Conservation (phyloP, 2,329 filamentous ascomycete species). For the Aspergillus cejpii region DNA sequence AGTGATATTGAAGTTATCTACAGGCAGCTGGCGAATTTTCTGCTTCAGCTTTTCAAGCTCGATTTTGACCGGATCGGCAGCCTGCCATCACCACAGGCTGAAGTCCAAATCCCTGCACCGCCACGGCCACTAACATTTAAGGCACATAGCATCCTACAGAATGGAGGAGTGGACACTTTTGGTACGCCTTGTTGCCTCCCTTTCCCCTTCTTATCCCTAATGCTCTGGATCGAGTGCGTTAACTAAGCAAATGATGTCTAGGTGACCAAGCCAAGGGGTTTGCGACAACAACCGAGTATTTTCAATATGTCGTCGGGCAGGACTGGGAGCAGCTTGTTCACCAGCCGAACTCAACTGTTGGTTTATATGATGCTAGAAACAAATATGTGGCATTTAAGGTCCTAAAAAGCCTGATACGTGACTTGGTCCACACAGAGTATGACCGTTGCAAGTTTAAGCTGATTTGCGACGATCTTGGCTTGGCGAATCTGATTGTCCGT, state of each 20-base stretch:
- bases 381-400: conserved; percentile 28
- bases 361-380: conserved; percentile 21
- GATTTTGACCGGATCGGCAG: conserved; percentile 29
- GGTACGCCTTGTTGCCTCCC: conserved; percentile 15
- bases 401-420: conserved; percentile 22
- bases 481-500: conserved; percentile 36
- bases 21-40: conserved; percentile 23
- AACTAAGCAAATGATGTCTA: conserved; percentile 15
- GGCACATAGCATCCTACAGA: conserved; percentile 26
- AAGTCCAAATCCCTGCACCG: conserved; percentile 9
- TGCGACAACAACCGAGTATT: conserved; percentile 29
- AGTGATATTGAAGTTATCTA: conserved; percentile 24
- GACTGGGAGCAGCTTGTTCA: conserved; percentile 32
- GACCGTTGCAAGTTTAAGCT: conserved; percentile 32
- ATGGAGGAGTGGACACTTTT: conserved; percentile 28
- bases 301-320: conserved; percentile 27
- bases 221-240: conserved; percentile 8
- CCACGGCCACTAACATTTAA: conserved; percentile 32
- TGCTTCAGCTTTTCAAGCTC: conserved; percentile 27
- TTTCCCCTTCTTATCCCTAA: conserved; percentile 4
- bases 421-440: conserved; percentile 21
- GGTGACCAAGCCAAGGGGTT: conserved; percentile 24
- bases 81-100: conserved; percentile 17
- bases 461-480: conserved; percentile 35
- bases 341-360: conserved; percentile 30